Evolutionary conservation across 2,329 filamentous ascomycete genomes (phyloP), one percentile per base, ranked within the genome.

Genomic region (Aspergillus terreus): DNA sequence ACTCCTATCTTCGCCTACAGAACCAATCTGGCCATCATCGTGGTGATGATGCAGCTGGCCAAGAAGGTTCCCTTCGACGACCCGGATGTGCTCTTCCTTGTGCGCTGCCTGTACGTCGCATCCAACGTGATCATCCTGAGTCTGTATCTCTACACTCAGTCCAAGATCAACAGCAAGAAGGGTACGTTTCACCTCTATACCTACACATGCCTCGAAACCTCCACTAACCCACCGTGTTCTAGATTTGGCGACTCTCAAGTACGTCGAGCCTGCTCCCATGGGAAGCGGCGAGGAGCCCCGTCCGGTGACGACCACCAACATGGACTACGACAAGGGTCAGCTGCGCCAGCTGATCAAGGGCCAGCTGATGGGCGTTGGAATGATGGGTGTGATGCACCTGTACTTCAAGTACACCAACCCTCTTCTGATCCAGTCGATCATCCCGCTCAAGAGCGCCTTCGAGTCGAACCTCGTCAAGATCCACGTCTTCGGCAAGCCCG

Each of bases 321-420:
- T 95, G 78, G 91, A 92, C 68, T 99, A 99, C 82, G 94, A 99
- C 75, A 80, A 85, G 66, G 78, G 82, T 64, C 92, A 97, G 79
- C 82, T 97, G 70, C 88, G 88, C 76, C 79, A 83, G 59, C 82
- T 90, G 60, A 90, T 92, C 82, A 94, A 94, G 75, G 83, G 86
- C 59, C 92, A 97, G 78, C 77, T 95, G 66, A 97, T 96, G 89
- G 94, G 94, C 54, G 81, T 99, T 53, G 92, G 83, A 73, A 99
- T 99, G 92, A 97, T 99, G 92, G 85, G 76, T 56, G 89, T 96
- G 69, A 97, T 99, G 92, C 94, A 99, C 79, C 62, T 99, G 56
- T 99, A 97, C 85, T 88, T 99, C 82, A 92, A 96, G 75, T 99
- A 97, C 86, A 97, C 92, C 78, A 99, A 97, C 85, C 94, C 94